Base-by-base conservation (phyloP, 1,139 yeast genomes). In the Yamadazyma blattariae region DNA sequence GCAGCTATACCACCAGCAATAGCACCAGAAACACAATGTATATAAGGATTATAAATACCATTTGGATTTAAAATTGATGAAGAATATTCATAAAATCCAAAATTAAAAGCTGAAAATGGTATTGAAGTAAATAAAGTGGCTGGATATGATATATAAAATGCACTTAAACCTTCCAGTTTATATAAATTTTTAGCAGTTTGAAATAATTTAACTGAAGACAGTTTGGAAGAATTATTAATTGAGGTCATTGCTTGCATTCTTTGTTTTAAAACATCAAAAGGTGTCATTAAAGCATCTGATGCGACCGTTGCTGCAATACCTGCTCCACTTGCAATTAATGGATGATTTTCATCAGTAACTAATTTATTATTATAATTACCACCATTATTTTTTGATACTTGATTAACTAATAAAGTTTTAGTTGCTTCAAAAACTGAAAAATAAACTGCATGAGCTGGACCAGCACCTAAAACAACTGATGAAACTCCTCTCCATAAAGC, bases 391-490 rank as follows among this genome's bases (percentile, higher is more conserved):
- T 49, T 31, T 51, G 56, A 10, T 34, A 67, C 52, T 23, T 54
- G 56, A 47, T 67, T 66, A 54, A 77, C 61, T 71, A 71, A 38
- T 56, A 62, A 55, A 20, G 85, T 79, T 58, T 90, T 90, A 40
- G 92, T 75, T 32, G 82, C 74, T 62, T 92, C 99, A 61, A 90
- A 94, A 7, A 95, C 96, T n/a, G 92, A 84, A 61, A 90, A 92
- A 63, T 94, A 94, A 12, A 94, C 86, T 1, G 98, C 98, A 64
- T 92, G 99, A 8, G 98, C 97, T 2, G 99, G 99, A 5, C 98
- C 99, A n/a, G 99, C 97, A 29, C 99, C 99, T 44, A 92, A 57
- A 9, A 90, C 80, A 45, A 94, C 96, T 2, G 96, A 86, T 12
- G 92, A 82, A 23, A 92, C 89, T 40, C 99, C 99, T 54, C 95